Base-by-base conservation (phyloP, 2,329 filamentous ascomycete genomes). In the Fusarium udum region DNA sequence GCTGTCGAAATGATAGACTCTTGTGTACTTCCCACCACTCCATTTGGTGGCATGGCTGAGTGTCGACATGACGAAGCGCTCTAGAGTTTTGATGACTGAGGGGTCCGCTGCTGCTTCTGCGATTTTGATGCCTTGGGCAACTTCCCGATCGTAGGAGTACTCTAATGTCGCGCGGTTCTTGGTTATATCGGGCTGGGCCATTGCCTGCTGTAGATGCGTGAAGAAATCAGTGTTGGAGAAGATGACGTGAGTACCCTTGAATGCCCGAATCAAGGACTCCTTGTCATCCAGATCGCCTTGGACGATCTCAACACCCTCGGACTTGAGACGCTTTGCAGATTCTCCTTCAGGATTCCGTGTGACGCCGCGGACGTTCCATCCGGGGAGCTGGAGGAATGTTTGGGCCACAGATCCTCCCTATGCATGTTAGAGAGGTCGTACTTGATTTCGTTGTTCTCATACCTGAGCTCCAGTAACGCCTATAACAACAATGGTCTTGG, bases 371-470 rank as follows among this genome's bases (percentile, higher is more conserved):
- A 48, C 45, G 16, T 16, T 3, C 45, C 45, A 48, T 4, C 0
- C 0, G 4, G 20, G 45, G 4, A 48, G 26, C 13, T 16, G 20
- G 6, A 48, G 26, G 45, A 48, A 48, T 8, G 45, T 48, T 22
- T 6, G 13, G 14, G 45, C 26, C 20, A 48, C 45, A 9, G 45
- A 48, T 16, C 45, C 26, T 48, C 45, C 45, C 45, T 48, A 31
- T 12, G 3, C 13, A 22, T 15, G 4, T 48, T 16, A 31, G 20
- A 28, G 3, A 31, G 1, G 3, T 22, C 1, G 11, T 3, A 0
- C 4, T 2, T 15, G 20, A 16, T 12, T 28, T 3, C 0, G 0
- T 1, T 4, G 0, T 2, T 7, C 0, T 15, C 45, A 3, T 31
- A 48, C 45, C 45, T 48, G 45, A 7, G 45, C 26, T 6, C 45